A percentile compares a stretch with the other conserved stretches of the same genome.
Evolutionary conservation across 345 rosid genomes (phyloP).

Genomic region (Eucalyptus rudis): DNA sequence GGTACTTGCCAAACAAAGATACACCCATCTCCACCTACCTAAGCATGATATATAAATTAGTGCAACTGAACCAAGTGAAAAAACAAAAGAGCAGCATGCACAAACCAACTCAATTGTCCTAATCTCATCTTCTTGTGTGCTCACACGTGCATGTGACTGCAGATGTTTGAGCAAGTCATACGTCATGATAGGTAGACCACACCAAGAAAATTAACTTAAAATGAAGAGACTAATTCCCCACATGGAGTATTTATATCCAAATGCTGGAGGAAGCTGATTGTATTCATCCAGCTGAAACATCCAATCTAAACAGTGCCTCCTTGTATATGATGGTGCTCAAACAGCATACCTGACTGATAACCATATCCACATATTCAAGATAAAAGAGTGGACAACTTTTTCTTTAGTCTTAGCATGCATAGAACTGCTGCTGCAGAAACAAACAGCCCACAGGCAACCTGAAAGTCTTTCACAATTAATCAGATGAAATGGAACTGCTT

Average conservation of each 20-base stretch:
- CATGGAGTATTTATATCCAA: neutral
- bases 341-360: neutral
- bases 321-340: neutral
- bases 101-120: neutral
- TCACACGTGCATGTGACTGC: neutral
- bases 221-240: neutral
- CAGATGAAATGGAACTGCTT: neutral
- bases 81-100: neutral
- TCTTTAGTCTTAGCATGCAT: neutral
- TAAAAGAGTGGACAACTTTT: neutral
- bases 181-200: neutral
- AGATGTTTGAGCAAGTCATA: neutral
- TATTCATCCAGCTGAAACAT: neutral
- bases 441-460: neutral
- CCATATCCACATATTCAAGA: neutral
- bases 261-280: neutral
- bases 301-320: neutral
- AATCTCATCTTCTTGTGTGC: neutral
- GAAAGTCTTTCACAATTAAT: neutral
- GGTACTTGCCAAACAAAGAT: constrained; percentile 78
- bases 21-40: constrained; percentile 77
- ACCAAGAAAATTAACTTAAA: neutral
- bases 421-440: neutral
- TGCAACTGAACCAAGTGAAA: neutral
- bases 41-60: constrained; percentile 1